phyloP scores from a whole-genome alignment of 2,329 filamentous ascomycete genomes.

The Botrytis pseudocinerea region DNA sequence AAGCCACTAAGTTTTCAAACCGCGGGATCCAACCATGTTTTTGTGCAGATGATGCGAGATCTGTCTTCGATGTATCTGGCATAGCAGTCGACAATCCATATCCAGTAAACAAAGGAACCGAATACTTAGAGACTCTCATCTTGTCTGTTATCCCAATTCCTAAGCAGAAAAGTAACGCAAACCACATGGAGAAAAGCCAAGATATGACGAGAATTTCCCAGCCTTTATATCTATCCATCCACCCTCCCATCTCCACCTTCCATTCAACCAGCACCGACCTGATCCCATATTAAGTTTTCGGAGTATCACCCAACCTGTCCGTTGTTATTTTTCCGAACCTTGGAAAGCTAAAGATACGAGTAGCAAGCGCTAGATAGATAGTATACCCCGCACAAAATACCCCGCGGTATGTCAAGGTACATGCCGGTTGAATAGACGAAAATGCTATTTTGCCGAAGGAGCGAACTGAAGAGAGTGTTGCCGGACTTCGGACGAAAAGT shows the following conservation, averaged over 20 bases:
- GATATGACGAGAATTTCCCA: not conserved
- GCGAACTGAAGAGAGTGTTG: not conserved
- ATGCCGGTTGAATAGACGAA: not conserved
- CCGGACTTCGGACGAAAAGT: not conserved
- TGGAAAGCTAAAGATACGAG: not conserved
- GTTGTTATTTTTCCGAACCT: not conserved
- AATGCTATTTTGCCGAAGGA: not conserved
- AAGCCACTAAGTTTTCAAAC: slow-evolving; percentile 65
- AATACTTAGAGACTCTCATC: slow-evolving; percentile 13
- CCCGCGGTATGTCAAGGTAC: not conserved
- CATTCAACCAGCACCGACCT: not conserved
- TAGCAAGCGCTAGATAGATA: not conserved
- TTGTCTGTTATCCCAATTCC: not conserved
- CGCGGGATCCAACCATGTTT: slow-evolving; percentile 41
- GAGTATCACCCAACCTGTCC: not conserved
- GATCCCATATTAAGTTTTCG: not conserved
- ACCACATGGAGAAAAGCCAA: not conserved
- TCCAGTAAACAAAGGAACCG: not conserved
- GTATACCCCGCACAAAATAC: not conserved
- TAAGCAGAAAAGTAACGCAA: not conserved
- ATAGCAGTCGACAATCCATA: not conserved
- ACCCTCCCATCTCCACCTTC: slow-evolving; percentile 1
- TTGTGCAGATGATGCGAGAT: not conserved
- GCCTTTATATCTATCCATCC: slow-evolving; percentile 1
- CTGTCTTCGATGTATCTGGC: not conserved